A percentile compares a stretch with the other conserved stretches of the same genome.
Evolutionary conservation across 2,329 filamentous ascomycete genomes (phyloP).

Genomic region (Chaetomium sp.): DNA sequence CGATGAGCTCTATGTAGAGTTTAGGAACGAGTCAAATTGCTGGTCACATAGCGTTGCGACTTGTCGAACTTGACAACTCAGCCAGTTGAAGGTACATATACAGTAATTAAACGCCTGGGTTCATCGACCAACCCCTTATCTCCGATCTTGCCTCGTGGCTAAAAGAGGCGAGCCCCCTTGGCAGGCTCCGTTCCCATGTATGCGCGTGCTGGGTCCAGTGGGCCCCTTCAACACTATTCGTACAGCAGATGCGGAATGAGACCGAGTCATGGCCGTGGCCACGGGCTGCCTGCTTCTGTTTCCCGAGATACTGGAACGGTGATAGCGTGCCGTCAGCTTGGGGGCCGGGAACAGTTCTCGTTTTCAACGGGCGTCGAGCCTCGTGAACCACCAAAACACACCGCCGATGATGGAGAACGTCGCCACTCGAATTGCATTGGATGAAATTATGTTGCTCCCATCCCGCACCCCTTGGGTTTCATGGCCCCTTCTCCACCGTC

Average conservation of each 20-base stretch:
- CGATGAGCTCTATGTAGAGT: neutral
- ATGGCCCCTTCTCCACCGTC: constrained; percentile 4
- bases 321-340: neutral
- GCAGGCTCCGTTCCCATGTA: constrained; percentile 1
- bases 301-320: neutral
- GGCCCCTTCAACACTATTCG: constrained; percentile 16
- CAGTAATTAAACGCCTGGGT: neutral
- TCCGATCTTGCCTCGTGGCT: constrained; percentile 7
- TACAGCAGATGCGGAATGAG: constrained; percentile 7
- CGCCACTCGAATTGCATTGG: neutral
- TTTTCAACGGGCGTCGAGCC: neutral
- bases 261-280: constrained; percentile 21
- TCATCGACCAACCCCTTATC: neutral
- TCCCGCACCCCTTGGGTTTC: constrained; percentile 14
- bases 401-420: neutral
- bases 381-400: neutral
- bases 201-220: constrained; percentile 15
- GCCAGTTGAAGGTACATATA: neutral
- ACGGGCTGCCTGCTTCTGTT: constrained; percentile 17
- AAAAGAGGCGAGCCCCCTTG: neutral
- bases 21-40: neutral
- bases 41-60: neutral
- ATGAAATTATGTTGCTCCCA: constrained; percentile 9
- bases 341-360: neutral
- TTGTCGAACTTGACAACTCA: neutral